These are phyloP conservation scores for Pueraria montana DNA, from an alignment of 306 rosid genomes.

Conservation along the genomic window DNA sequence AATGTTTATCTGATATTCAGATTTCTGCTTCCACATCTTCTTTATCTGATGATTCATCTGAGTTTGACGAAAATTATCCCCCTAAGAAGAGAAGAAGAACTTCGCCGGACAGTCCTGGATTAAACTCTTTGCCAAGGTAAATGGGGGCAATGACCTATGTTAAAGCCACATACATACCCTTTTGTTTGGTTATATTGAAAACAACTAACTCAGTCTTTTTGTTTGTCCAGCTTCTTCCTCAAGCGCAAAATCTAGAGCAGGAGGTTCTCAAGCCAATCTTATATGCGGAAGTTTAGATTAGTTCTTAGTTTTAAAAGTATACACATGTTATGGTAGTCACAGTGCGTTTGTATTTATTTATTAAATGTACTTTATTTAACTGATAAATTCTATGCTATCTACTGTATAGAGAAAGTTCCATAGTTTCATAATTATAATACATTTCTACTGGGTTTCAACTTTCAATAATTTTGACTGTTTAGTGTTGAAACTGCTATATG, in stretches of 20 bases:
- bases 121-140: slow-evolving; percentile 2
- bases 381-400: neutral
- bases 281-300: neutral
- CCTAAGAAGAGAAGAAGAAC: slow-evolving; percentile 23
- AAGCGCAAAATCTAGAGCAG: neutral
- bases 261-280: neutral
- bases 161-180: neutral
- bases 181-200: slow-evolving; percentile 17
- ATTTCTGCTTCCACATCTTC: neutral
- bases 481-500: neutral
- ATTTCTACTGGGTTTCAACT: neutral
- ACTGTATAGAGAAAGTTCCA: neutral
- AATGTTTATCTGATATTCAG: neutral
- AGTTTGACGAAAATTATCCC: neutral
- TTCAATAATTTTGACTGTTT: neutral
- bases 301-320: neutral
- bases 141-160: neutral
- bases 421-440: neutral
- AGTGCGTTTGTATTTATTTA: neutral
- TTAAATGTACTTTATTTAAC: neutral
- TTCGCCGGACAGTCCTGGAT: neutral
- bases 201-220: neutral
- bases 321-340: neutral
- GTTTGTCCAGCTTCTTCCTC: neutral
- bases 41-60: neutral